Evolutionary conservation across 495 filamentous ascomycete genomes (phyloP).

Genomic region (Staphylotrichum longicolle): DNA sequence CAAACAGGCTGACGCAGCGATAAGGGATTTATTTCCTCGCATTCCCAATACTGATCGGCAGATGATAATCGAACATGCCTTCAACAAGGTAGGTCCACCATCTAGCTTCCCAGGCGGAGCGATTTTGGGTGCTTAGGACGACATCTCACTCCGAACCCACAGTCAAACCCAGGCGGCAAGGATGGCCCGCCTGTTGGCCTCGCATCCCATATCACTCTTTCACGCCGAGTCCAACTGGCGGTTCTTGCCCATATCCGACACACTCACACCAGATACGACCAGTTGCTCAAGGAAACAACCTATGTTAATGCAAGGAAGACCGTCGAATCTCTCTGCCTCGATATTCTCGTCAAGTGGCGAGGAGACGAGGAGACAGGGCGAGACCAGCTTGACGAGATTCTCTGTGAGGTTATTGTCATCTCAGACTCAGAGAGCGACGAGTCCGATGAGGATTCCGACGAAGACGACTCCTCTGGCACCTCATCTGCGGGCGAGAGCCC

Average conservation of each 20-base stretch:
- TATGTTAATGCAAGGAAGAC: slow-evolving; percentile 67
- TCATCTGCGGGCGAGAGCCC: slow-evolving; percentile 17
- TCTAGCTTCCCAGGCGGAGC: slow-evolving; percentile 9
- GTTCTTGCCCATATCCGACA: slow-evolving; percentile 86
- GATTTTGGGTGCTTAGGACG: slow-evolving; percentile 3
- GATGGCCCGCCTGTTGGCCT: slow-evolving; percentile 60
- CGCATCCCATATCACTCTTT: slow-evolving; percentile 60
- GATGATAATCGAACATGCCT: slow-evolving; percentile 76
- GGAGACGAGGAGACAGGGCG: slow-evolving; percentile 78
- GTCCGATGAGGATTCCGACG: slow-evolving; percentile 41
- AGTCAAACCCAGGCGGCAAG: slow-evolving; percentile 41
- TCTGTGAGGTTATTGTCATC: slow-evolving; percentile 78
- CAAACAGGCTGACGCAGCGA: slow-evolving; percentile 66
- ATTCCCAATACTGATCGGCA: slow-evolving; percentile 78
- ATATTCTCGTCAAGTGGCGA: slow-evolving; percentile 79
- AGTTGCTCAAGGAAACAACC: slow-evolving; percentile 60
- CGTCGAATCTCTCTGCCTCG: slow-evolving; percentile 68
- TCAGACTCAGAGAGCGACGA: slow-evolving; percentile 72
- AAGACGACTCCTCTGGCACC: slow-evolving; percentile 24
- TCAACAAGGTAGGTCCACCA: slow-evolving; percentile 63
- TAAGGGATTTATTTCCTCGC: slow-evolving; percentile 80
- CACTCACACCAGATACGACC: slow-evolving; percentile 81
- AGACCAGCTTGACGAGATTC: slow-evolving; percentile 72
- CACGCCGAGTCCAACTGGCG: slow-evolving; percentile 76
- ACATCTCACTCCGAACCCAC: slow-evolving; percentile 14